Percentiles rank a stretch among this genome's conserved stretches.
phyloP scores from a whole-genome alignment of 441 rosid genomes.

The Euphorbia celastroides region DNA sequence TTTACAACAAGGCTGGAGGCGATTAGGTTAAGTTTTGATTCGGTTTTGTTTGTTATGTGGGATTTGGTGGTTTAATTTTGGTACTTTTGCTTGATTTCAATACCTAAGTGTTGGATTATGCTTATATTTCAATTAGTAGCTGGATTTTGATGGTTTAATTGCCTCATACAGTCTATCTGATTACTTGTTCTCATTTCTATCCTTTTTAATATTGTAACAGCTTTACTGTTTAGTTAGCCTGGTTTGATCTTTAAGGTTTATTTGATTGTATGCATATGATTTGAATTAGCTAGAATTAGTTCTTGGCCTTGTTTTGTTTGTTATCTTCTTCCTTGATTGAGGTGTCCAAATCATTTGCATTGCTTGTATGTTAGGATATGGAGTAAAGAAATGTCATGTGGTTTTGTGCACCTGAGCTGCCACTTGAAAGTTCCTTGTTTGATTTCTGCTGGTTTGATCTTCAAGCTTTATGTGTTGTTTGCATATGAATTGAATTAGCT shows the following conservation, averaged over 20 bases:
- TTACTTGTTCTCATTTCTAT: not conserved
- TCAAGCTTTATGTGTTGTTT: not conserved
- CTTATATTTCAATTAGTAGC: not conserved
- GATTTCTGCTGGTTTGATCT: not conserved
- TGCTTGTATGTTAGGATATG: not conserved
- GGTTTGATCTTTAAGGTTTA: not conserved
- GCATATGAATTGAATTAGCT: not conserved
- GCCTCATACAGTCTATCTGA: not conserved
- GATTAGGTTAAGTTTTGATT: conserved; percentile 34
- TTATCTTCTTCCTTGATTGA: not conserved
- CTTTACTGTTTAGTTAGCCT: too few species aligned
- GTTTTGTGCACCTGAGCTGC: too few species aligned
- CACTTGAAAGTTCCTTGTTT: too few species aligned
- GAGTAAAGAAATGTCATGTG: not conserved
- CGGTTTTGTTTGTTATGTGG: conserved; percentile 4
- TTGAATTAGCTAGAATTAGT: not conserved
- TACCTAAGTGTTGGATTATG: not conserved
- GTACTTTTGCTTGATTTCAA: not conserved
- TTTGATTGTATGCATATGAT: not conserved
- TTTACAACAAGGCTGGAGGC: conserved; percentile 70
- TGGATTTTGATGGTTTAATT: not conserved
- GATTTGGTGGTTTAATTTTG: conserved; percentile 1
- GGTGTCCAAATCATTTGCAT: not conserved
- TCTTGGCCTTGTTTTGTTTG: not conserved
- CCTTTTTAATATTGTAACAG: not conserved